These are phyloP conservation scores for Lepidium didymum DNA, from an alignment of 345 rosid species.

Conservation along the genomic window DNA sequence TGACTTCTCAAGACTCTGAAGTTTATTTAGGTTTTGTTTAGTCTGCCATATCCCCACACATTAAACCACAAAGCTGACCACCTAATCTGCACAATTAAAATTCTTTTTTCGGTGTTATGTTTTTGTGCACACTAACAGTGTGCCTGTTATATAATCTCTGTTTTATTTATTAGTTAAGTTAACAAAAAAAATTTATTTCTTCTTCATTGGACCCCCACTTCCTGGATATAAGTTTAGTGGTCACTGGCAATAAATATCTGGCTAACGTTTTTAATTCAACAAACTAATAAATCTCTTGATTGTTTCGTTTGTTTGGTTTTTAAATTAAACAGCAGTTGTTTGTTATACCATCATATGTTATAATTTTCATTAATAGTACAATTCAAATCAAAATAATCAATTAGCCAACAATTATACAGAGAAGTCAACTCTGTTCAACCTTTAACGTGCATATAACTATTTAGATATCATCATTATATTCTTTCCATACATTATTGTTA, in stretches of 20 bases:
- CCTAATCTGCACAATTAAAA: too few relatives aligned
- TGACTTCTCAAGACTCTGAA: too few relatives aligned
- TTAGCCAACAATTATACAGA: neutral
- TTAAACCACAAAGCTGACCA: too few relatives aligned
- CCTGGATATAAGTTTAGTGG: constrained; percentile 13
- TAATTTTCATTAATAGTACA: neutral
- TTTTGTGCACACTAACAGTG: too few relatives aligned
- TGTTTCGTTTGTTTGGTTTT: neutral
- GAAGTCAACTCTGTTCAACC: constrained; percentile 22
- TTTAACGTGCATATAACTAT: neutral
- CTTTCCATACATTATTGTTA: neutral
- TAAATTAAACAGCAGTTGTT: neutral
- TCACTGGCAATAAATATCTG: constrained; percentile 17
- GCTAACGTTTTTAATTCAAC: neutral
- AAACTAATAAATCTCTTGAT: neutral
- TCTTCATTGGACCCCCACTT: neutral
- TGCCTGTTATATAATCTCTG: too few relatives aligned
- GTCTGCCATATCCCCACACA: too few relatives aligned
- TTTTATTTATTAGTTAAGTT: too few relatives aligned
- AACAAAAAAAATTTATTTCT: neutral
- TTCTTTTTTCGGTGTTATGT: too few relatives aligned
- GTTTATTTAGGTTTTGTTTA: too few relatives aligned
- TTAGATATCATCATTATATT: neutral
- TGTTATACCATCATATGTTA: neutral
- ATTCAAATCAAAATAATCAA: neutral